Evolutionary conservation across 2,329 filamentous ascomycete genomes (phyloP), one percentile per base, ranked within the genome.

Genomic region (Hortaea sp.): DNA sequence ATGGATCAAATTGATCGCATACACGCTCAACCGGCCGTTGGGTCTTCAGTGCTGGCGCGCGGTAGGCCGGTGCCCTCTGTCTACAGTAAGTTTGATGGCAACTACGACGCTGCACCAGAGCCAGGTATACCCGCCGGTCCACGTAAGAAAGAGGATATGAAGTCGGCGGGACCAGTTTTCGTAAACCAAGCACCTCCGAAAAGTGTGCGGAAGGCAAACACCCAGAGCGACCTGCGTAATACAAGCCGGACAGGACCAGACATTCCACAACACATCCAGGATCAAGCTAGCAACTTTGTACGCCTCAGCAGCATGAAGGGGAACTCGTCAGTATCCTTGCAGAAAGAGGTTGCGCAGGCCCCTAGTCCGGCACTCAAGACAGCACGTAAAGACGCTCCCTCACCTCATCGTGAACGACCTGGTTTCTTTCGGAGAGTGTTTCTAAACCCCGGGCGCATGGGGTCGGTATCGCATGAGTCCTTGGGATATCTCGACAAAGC

Each of bases 371-470:
- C 63, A 50, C 65, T 66, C 51, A 69, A 60, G 51, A 69, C 53
- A 20, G 52, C 62, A 46, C 50, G 54, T 41, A 53, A 50, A 51
- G 55, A 57, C 43, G 46, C 35, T 12, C 48, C 52, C 7, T 57
- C 55, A 37, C 55, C 50, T 10, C 49, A 52, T 7, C 55, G 55
- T 61, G 82, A 87, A 59, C 80, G 81, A 47, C 85, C 79, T 6
- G 89, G 92, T 13, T 97, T 98, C 71, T 97, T 97, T 71, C 81
- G 88, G 57, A 81, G 90, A 52, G 85, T 97, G 35, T 97, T 97
- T 70, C 86, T 84, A 35, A 50, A 55, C 34, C 47, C 48, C 28
- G 53, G 50, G 38, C 53, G 57, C 39, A 50, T 47, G n/a, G 51
- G 52, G 12, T 57, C 55, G n/a, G 51, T 48, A 11, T 43, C 42